phyloP scores from a whole-genome alignment of 768 basidiomycete species.

The Trametes maxima region DNA sequence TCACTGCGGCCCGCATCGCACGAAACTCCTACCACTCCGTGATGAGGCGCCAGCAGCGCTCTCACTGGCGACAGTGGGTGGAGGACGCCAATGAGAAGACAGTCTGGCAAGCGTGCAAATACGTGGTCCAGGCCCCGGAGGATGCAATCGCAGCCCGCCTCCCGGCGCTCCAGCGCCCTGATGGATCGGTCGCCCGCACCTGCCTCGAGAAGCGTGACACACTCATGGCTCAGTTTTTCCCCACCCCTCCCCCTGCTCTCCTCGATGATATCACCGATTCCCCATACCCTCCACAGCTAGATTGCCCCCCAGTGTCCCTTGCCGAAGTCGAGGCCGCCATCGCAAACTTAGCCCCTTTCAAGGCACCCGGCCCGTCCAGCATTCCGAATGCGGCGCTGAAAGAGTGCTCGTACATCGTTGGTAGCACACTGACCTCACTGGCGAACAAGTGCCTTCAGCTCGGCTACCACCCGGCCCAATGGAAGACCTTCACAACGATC shows the following conservation, averaged over 20 bases:
- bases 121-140: background rate
- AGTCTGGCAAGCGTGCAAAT: background rate
- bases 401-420: slow-evolving; percentile 26
- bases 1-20: background rate
- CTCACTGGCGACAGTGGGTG: background rate
- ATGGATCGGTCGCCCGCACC: background rate
- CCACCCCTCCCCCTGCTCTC: background rate
- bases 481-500: slow-evolving; percentile 32
- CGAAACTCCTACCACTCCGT: background rate
- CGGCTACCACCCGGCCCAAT: slow-evolving; percentile 15
- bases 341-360: slow-evolving; percentile 27
- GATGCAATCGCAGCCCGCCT: background rate
- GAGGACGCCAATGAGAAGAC: background rate
- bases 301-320: background rate
- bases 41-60: background rate
- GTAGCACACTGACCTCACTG: background rate
- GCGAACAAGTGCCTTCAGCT: slow-evolving; percentile 6
- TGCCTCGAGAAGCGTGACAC: background rate
- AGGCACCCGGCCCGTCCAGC: slow-evolving; percentile 33
- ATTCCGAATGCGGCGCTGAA: slow-evolving; percentile 38
- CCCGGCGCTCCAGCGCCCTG: background rate
- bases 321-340: background rate
- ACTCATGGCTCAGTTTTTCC: background rate
- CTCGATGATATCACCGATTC: background rate
- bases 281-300: background rate